These are phyloP conservation scores for Colletotrichum musicola DNA, from an alignment of 2,329 filamentous ascomycete genomes.

Conservation along the genomic window DNA sequence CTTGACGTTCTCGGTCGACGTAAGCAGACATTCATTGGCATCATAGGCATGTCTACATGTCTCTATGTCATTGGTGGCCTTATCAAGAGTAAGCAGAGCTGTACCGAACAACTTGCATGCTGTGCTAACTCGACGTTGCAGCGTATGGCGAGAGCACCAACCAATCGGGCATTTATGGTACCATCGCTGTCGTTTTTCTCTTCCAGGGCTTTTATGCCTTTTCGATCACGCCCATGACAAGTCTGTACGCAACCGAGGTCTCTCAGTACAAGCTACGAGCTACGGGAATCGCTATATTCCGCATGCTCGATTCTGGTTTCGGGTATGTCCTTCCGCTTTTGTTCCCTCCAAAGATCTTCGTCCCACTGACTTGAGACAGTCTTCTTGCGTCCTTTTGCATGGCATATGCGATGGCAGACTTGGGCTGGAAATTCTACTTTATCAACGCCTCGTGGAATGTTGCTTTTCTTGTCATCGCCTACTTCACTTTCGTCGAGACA, in stretches of 20 bases:
- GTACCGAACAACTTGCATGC: slow-evolving; percentile 18
- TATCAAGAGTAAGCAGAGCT: slow-evolving; percentile 41
- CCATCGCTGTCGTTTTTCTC: slow-evolving; percentile 50
- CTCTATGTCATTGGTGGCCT: slow-evolving; percentile 44
- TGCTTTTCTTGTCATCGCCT: slow-evolving; percentile 44
- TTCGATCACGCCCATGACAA: slow-evolving; percentile 50
- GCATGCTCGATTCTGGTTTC: slow-evolving; percentile 45
- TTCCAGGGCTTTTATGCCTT: slow-evolving; percentile 51
- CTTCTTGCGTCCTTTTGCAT: slow-evolving; percentile 46
- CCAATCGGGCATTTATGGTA: slow-evolving; percentile 54
- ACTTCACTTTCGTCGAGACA: slow-evolving; percentile 46
- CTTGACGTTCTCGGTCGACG: slow-evolving; percentile 49
- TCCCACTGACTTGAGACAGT: slow-evolving; percentile 30
- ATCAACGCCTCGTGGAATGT: slow-evolving; percentile 48
- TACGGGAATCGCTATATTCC: slow-evolving; percentile 47
- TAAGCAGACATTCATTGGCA: slow-evolving; percentile 45
- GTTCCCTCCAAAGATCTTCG: background rate
- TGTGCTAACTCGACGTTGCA: slow-evolving; percentile 51
- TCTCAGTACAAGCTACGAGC: slow-evolving; percentile 49
- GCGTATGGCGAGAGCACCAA: slow-evolving; percentile 37
- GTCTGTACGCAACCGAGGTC: slow-evolving; percentile 50
- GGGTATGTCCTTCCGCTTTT: slow-evolving; percentile 41
- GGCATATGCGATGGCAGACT: slow-evolving; percentile 46
- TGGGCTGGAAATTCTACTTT: slow-evolving; percentile 49
- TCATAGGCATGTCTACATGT: slow-evolving; percentile 42